phyloP scores from a whole-genome alignment of 1,284 basidiomycete genomes.

The Bothia castanella region DNA sequence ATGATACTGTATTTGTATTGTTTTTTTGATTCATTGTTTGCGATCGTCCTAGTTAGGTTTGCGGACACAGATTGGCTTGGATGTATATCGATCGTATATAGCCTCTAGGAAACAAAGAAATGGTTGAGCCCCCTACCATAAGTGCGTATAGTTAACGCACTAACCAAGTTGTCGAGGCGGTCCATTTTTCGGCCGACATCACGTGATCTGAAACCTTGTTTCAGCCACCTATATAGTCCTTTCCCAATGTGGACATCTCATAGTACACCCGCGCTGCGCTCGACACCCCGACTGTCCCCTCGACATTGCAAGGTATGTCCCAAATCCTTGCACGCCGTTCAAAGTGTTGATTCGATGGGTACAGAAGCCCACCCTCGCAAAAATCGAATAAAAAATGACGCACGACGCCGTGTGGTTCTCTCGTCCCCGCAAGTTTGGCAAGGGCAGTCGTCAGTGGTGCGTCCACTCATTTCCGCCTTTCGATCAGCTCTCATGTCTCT shows the following conservation, averaged over 20 bases:
- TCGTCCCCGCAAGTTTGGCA: conserved; percentile 91
- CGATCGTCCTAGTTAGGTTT: no score
- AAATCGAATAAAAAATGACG: conserved; percentile 40
- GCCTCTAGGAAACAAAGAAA: no score
- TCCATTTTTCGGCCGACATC: background rate
- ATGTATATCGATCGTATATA: no score
- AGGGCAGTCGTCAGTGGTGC: conserved; percentile 93
- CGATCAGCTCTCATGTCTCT: conserved; percentile 24
- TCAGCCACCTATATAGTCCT: conserved; percentile 32
- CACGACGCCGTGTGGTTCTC: conserved; percentile 93
- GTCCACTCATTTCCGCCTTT: no score
- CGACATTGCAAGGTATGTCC: conserved; percentile 15
- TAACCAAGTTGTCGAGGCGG: no score
- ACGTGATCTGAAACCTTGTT: conserved; percentile 17
- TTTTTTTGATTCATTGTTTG: no score
- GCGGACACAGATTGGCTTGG: no score
- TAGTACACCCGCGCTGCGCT: background rate
- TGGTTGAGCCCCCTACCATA: no score
- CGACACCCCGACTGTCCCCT: background rate
- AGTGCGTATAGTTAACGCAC: no score
- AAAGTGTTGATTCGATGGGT: background rate
- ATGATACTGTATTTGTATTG: no score
- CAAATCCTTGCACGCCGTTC: background rate
- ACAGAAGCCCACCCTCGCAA: background rate
- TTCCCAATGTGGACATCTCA: background rate